Evolutionary conservation across 1,284 basidiomycete genomes (phyloP).

Genomic region (Boletus sp.): DNA sequence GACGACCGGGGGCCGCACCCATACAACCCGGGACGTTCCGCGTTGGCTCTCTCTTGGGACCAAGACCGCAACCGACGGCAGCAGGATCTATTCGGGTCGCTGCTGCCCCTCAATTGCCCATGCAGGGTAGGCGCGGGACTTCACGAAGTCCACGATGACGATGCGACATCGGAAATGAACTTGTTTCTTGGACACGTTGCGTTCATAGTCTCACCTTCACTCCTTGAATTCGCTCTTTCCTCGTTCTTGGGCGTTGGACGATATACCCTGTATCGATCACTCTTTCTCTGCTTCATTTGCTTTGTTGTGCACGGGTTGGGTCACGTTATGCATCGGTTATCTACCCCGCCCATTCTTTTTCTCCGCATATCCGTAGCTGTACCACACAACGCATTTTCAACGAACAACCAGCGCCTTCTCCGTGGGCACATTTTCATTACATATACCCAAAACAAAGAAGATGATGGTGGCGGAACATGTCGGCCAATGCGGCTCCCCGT

Average conservation of each 20-base stretch:
- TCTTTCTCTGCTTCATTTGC: not conserved
- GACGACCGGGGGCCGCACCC: slow-evolving; percentile 13
- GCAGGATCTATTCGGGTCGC: slow-evolving; percentile 14
- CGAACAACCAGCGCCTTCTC: slow-evolving; percentile 2
- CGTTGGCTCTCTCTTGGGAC: slow-evolving; percentile 28
- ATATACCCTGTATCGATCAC: slow-evolving; percentile 19
- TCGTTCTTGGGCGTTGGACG: slow-evolving; percentile 6
- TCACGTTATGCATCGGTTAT: slow-evolving; percentile 3
- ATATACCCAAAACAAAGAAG: not conserved
- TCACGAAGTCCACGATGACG: slow-evolving; percentile 16
- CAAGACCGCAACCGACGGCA: slow-evolving; percentile 26
- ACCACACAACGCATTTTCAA: slow-evolving; percentile 15
- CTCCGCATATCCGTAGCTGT: slow-evolving; percentile 15
- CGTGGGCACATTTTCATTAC: slow-evolving; percentile 1
- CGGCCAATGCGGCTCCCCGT: not conserved
- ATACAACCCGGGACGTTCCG: slow-evolving; percentile 8
- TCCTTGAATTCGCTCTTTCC: slow-evolving; percentile 8
- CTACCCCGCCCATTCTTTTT: slow-evolving; percentile 2
- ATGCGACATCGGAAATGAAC: not conserved
- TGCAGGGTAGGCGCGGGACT: slow-evolving; percentile 29
- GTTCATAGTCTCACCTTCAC: not conserved
- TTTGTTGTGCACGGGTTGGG: slow-evolving; percentile 1
- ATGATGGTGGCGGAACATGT: slow-evolving; percentile 15
- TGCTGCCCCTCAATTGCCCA: slow-evolving; percentile 26
- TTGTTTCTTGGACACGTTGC: slow-evolving; percentile 20